Evolutionary conservation across 352 stramenopile species (phyloP).

Genomic region (Globisporangium takayamanum): DNA sequence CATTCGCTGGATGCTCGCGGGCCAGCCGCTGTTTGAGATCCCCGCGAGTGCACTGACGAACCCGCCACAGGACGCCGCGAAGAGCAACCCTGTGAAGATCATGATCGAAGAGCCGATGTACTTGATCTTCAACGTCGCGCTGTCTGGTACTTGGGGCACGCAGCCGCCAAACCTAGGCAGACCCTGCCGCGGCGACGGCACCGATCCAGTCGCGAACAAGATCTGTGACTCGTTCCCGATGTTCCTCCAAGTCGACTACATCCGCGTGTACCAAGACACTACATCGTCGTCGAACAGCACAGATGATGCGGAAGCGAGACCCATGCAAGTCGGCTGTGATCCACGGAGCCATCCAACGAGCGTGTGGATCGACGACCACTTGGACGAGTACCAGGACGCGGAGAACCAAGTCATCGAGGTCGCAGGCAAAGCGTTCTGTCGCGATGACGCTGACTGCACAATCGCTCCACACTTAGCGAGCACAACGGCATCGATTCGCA

Average conservation of each 20-base stretch:
- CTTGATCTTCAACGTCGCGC: constrained; percentile 93
- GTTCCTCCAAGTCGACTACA: constrained; percentile 73
- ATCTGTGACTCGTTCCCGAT: constrained; percentile 69
- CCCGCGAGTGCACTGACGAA: constrained; percentile 44
- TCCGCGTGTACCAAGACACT: constrained; percentile 68
- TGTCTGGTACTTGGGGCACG: constrained; percentile 87
- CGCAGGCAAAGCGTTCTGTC: constrained; percentile 56
- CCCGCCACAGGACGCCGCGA: constrained; percentile 35
- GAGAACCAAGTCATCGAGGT: constrained; percentile 56
- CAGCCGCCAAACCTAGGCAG: constrained; percentile 60
- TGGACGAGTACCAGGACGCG: constrained; percentile 66
- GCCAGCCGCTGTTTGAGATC: constrained; percentile 86
- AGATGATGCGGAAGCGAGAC: constrained; percentile 23
- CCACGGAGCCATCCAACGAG: constrained; percentile 53
- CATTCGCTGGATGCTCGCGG: constrained; percentile 77
- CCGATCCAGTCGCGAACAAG: constrained; percentile 30
- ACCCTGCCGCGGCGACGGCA: constrained; percentile 44
- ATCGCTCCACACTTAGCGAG: constrained; percentile 3
- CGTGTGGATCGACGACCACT: constrained; percentile 70
- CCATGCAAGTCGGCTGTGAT: constrained; percentile 48
- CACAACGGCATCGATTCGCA: constrained; percentile 8
- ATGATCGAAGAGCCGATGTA: constrained; percentile 95
- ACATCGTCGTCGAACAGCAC: constrained; percentile 37
- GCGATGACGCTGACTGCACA: constrained; percentile 52
- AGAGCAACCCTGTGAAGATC: constrained; percentile 75